Conservation (phyloP, 768 basidiomycete genomes). For the Leccinellum rugosiceps region DNA sequence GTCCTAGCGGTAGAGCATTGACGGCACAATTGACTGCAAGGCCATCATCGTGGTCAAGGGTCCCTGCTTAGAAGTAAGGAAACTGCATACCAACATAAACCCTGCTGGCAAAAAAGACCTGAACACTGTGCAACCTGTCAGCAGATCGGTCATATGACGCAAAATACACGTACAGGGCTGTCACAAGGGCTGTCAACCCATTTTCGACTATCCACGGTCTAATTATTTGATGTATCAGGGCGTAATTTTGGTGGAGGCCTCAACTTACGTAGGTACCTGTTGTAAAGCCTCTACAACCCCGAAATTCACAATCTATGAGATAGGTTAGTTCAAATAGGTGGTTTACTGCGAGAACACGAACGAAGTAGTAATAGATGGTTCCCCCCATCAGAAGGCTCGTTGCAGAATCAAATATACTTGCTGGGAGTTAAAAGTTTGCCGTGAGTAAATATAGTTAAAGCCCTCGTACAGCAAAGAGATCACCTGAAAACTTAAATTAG, state of each 20-base stretch:
- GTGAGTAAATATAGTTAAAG: background rate
- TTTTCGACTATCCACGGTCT: constrained; percentile 19
- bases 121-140: constrained; percentile 8
- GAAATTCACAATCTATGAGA: constrained; percentile 11
- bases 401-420: constrained; percentile 16
- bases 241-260: background rate
- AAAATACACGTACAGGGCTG: constrained; percentile 10
- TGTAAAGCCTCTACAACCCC: constrained; percentile 6
- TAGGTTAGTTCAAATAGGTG: background rate
- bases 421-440: background rate
- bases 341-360: constrained; percentile 1
- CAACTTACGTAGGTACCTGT: constrained; percentile 9
- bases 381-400: constrained; percentile 16
- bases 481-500: constrained; percentile 2
- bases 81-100: constrained; percentile 7
- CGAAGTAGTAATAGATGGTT: constrained; percentile 20
- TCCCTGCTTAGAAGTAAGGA: background rate
- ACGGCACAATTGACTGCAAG: constrained; percentile 5
- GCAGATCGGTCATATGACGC: background rate
- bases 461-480: constrained; percentile 13
- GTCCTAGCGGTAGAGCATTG: constrained; percentile 8
- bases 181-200: constrained; percentile 13
- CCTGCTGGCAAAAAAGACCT: constrained; percentile 12
- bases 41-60: background rate
- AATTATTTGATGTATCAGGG: background rate